These are phyloP conservation scores for Claviceps humidiphila DNA, from an alignment of 2,329 filamentous ascomycete genomes.

Conservation along the genomic window DNA sequence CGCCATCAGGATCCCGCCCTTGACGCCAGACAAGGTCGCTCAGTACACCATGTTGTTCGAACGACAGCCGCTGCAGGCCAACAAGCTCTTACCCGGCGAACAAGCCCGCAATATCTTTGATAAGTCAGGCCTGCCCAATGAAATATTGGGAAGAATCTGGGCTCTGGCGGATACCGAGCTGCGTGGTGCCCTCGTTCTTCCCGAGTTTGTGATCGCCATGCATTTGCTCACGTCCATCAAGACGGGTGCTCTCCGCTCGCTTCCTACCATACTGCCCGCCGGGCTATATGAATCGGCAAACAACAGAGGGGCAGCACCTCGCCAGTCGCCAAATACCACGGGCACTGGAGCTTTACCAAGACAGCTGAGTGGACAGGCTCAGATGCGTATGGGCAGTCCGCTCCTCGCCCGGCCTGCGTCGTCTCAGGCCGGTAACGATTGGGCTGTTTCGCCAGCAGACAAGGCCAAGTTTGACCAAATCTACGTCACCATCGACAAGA, in stretches of 20 bases:
- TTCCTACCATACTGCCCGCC: slow-evolving; percentile 70
- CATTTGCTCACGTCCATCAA: slow-evolving; percentile 89
- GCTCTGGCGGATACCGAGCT: slow-evolving; percentile 88
- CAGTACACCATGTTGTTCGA: slow-evolving; percentile 89
- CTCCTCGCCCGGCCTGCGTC: slow-evolving; percentile 38
- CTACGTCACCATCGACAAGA: slow-evolving; percentile 72
- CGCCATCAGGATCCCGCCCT: slow-evolving; percentile 73
- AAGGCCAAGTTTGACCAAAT: slow-evolving; percentile 81
- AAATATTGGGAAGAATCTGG: slow-evolving; percentile 90
- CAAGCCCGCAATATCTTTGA: slow-evolving; percentile 91
- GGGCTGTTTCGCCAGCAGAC: slow-evolving; percentile 71
- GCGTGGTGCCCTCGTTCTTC: slow-evolving; percentile 69
- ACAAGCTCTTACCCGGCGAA: slow-evolving; percentile 59
- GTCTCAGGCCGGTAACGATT: slow-evolving; percentile 41
- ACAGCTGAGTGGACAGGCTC: slow-evolving; percentile 61
- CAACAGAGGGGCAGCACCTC: slow-evolving; percentile 38
- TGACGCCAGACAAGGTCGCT: slow-evolving; percentile 76
- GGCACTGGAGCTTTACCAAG: slow-evolving; percentile 59
- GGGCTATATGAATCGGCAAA: slow-evolving; percentile 84
- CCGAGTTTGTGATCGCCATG: slow-evolving; percentile 97
- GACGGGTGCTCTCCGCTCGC: slow-evolving; percentile 61
- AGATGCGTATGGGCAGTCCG: slow-evolving; percentile 50
- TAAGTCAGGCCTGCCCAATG: slow-evolving; percentile 78
- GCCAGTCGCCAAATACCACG: slow-evolving; percentile 38
- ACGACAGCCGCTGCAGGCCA: slow-evolving; percentile 64